Conservation (phyloP, 192 early-diverging fungal genomes). For the Chytriomyces sp. region DNA sequence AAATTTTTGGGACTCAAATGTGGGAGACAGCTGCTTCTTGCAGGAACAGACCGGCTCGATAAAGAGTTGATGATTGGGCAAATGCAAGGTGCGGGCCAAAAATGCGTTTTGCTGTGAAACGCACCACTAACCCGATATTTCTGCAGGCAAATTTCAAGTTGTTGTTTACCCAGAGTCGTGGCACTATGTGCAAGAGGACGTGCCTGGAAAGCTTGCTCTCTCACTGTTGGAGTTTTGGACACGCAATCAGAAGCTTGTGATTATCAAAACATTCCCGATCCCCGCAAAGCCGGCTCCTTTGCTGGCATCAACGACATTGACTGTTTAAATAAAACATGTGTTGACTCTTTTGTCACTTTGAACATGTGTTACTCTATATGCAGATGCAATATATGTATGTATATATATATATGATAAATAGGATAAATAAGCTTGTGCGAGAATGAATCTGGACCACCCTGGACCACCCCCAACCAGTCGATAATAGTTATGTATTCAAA, state of each 20-base stretch:
- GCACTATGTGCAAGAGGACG: conserved; percentile 55
- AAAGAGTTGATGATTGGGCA: conserved; percentile 59
- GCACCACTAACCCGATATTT: neutral
- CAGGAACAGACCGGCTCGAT: conserved; percentile 57
- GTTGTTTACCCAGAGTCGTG: conserved; percentile 55
- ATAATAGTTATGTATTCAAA: no score
- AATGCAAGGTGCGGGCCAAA: conserved; percentile 44
- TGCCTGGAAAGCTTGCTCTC: conserved; percentile 47
- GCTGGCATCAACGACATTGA: no score
- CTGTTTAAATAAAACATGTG: no score
- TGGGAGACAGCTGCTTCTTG: conserved; percentile 48
- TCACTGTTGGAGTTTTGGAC: conserved; percentile 50
- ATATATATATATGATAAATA: no score
- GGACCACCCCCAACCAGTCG: no score
- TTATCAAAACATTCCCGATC: conserved; percentile 35
- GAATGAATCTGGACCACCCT: no score
- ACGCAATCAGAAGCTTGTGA: conserved; percentile 29
- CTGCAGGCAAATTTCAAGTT: conserved; percentile 55
- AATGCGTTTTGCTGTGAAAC: neutral
- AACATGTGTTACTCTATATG: no score
- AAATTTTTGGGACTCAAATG: conserved; percentile 46
- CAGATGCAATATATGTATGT: no score
- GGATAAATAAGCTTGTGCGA: no score
- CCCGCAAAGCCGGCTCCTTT: conserved; percentile 13
- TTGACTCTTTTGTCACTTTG: no score